Percentiles rank a stretch among this genome's conserved stretches.
These are phyloP conservation scores for Coemansia sp. DNA, from an alignment of 192 early-diverging fungal species.

Conservation along the genomic window DNA sequence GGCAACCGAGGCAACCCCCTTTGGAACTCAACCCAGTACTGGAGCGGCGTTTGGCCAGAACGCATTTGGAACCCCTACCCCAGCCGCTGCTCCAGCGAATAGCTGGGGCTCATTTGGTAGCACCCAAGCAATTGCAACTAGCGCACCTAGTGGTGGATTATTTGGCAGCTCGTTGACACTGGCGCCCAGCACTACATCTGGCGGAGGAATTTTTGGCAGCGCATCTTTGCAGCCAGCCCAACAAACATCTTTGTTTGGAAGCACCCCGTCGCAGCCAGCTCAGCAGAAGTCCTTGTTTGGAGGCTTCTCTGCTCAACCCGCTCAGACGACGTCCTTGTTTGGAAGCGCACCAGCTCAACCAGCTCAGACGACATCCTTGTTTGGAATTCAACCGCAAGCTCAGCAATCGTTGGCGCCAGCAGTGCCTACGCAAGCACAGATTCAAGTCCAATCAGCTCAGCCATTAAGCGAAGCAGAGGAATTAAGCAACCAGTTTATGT, in stretches of 20 bases:
- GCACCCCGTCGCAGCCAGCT: slow-evolving; percentile 9
- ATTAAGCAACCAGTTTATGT: slow-evolving; percentile 62
- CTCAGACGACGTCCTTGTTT: slow-evolving; percentile 26
- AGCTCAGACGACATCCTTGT: slow-evolving; percentile 21
- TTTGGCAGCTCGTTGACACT: slow-evolving; percentile 21
- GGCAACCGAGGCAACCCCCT: slow-evolving; percentile 10
- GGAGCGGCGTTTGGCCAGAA: slow-evolving; percentile 15
- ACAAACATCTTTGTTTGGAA: slow-evolving; percentile 17
- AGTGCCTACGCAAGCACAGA: slow-evolving; percentile 19
- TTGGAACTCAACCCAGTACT: not conserved
- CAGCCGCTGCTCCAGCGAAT: not conserved
- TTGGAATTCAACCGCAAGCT: slow-evolving; percentile 12
- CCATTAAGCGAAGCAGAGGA: slow-evolving; percentile 29
- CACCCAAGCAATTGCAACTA: not conserved
- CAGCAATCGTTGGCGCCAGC: slow-evolving; percentile 13
- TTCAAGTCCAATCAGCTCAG: slow-evolving; percentile 15
- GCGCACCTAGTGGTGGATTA: slow-evolving; percentile 7
- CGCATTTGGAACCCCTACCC: slow-evolving; percentile 1
- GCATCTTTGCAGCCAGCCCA: slow-evolving; percentile 13
- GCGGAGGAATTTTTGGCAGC: slow-evolving; percentile 17
- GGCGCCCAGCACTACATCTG: not conserved
- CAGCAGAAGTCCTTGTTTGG: slow-evolving; percentile 20
- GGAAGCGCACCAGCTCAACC: slow-evolving; percentile 15
- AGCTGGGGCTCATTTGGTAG: slow-evolving; percentile 20
- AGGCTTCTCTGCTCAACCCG: not conserved